These are phyloP conservation scores for Malassezia brasiliensis DNA, from an alignment of 1,284 basidiomycete species.

Conservation along the genomic window DNA sequence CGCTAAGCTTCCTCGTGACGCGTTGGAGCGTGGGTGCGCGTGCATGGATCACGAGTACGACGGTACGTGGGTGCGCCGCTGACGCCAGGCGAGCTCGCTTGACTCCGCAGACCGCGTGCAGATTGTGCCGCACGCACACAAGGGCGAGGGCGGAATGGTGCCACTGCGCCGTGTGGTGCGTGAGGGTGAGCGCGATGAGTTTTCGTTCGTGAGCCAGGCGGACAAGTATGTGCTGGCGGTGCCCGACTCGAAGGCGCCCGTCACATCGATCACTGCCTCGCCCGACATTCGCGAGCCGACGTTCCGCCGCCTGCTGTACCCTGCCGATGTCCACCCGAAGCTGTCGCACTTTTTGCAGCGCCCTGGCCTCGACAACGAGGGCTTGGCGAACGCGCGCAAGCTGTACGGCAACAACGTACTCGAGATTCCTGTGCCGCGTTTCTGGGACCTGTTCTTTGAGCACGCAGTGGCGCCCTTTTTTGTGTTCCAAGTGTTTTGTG, in stretches of 20 bases:
- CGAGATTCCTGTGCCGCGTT: slow-evolving; percentile 43
- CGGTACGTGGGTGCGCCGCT: slow-evolving; percentile 6
- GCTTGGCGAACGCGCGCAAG: slow-evolving; percentile 30
- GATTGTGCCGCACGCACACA: slow-evolving; percentile 72
- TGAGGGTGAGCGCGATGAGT: slow-evolving; percentile 52
- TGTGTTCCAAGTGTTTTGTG: slow-evolving; percentile 48
- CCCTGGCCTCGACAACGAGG: slow-evolving; percentile 49
- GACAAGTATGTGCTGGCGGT: slow-evolving; percentile 77
- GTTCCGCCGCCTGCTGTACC: slow-evolving; percentile 81
- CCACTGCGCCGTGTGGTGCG: slow-evolving; percentile 56
- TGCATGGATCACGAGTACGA: slow-evolving; percentile 62
- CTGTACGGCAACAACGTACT: slow-evolving; percentile 44
- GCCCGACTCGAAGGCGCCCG: slow-evolving; percentile 36
- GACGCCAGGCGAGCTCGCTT: slow-evolving; percentile 46
- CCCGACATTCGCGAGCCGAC: slow-evolving; percentile 53
- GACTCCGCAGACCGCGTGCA: slow-evolving; percentile 70
- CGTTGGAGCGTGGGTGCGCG: slow-evolving; percentile 76
- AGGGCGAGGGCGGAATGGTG: slow-evolving; percentile 85
- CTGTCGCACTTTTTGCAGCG: slow-evolving; percentile 63
- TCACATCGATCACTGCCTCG: slow-evolving; percentile 34
- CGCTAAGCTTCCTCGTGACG: slow-evolving; percentile 82
- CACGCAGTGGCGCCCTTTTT: slow-evolving; percentile 48
- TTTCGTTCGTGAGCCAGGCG: slow-evolving; percentile 87
- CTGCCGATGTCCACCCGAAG: slow-evolving; percentile 64
- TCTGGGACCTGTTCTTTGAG: slow-evolving; percentile 44